Evolutionary conservation across 257 asterid genomes (phyloP).

Genomic region (Mentha longifolia): DNA sequence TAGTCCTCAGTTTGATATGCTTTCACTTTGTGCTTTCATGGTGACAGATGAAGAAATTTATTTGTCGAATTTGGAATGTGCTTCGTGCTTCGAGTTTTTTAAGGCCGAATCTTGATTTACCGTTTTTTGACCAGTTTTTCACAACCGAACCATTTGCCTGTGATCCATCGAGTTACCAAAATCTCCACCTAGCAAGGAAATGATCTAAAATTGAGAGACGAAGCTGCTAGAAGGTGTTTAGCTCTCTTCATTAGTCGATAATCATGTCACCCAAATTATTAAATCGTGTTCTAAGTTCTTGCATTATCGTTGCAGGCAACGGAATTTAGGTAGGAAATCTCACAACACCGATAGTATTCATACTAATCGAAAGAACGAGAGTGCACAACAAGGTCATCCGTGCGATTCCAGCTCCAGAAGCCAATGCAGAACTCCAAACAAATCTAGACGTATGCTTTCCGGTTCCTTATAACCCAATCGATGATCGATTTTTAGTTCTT

Average conservation of each 20-base stretch:
- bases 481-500: too few relatives aligned
- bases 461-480: slow-evolving; percentile 17
- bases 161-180: slow-evolving; percentile 84
- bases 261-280: neutral
- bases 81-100: neutral
- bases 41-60: too few relatives aligned
- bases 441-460: slow-evolving; percentile 64
- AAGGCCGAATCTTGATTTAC: neutral
- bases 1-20: slow-evolving; percentile 9
- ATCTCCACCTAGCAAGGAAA: slow-evolving; percentile 94
- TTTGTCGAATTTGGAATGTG: neutral
- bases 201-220: slow-evolving; percentile 84
- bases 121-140: slow-evolving; percentile 58
- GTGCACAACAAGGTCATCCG: slow-evolving; percentile 64
- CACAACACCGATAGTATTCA: slow-evolving; percentile 57
- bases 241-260: slow-evolving; percentile 25
- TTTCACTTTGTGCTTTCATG: too few relatives aligned
- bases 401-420: slow-evolving; percentile 88
- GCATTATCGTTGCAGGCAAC: slow-evolving; percentile 51
- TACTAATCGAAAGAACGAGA: slow-evolving; percentile 60
- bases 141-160: slow-evolving; percentile 83
- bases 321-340: slow-evolving; percentile 56
- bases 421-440: slow-evolving; percentile 82
- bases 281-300: slow-evolving; percentile 26
- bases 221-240: slow-evolving; percentile 76